Base-by-base conservation (phyloP, 2,329 filamentous ascomycete species). In the Chaetoscypha palmicola region DNA sequence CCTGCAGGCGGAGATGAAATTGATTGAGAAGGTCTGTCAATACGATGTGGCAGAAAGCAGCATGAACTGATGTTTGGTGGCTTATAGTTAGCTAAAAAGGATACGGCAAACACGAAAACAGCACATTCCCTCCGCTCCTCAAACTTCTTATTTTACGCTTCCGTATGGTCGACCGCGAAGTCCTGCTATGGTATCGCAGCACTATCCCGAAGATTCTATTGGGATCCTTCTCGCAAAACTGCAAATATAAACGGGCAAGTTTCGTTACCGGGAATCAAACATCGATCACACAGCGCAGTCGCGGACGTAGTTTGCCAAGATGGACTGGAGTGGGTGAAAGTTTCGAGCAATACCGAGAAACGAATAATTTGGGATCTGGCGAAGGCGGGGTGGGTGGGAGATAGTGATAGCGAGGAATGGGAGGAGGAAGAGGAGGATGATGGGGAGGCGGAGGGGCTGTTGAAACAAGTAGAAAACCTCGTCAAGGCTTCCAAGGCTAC, bases 281-380 rank as follows among this genome's bases (percentile, higher is more conserved):
- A 50, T 17, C 49, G 40, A 35, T 24, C 41, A 20, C 34, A 51
- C 17, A 70, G 69, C 48, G 75, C 76, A 1, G 64, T 76, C 41
- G 77, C 84, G 3, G 81, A 86, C 62, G 74, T 83, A 35, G 74
- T 86, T 20, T 71, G 77, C 1, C 68, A 77, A 44, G 71, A 77
- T 58, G 81, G 81, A 9, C 63, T 71, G 45, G 71, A 79, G 54
- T 86, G 81, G 82, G 72, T 81, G 42, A 84, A 84, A 59, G 74
- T 86, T 1, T 83, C 77, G 4, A 81, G 79, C 3, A 66, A 82
- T 19, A 81, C 77, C 1, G 74, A 82, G 51, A 77, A 71, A 46
- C 69, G 80, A 40, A 64, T 86, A 22, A 62, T 84, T 14, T 81
- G 81, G 57, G 81, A 86, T 53, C 70, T 85, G 50, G 81, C 82